These are phyloP conservation scores for Boletus sp. DNA, from an alignment of 1,284 basidiomycete genomes.

Conservation along the genomic window DNA sequence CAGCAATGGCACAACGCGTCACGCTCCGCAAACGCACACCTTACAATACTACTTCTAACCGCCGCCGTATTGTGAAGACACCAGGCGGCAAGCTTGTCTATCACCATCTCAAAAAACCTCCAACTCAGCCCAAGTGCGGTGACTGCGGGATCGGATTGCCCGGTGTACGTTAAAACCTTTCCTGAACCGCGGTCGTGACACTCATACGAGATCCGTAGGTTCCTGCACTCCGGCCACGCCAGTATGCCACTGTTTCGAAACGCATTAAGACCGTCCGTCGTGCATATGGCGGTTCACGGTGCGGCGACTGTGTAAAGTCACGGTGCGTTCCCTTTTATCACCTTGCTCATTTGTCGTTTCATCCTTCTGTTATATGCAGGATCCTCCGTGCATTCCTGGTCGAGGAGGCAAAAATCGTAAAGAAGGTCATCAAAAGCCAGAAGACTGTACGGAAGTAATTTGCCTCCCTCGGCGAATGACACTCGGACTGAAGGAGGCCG, in stretches of 20 bases:
- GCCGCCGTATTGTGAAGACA: conserved; percentile 94
- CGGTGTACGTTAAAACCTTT: conserved; percentile 61
- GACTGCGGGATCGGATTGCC: conserved; percentile 91
- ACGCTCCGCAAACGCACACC: conserved; percentile 98
- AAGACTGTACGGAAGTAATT: conserved; percentile 29
- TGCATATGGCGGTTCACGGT: conserved; percentile 94
- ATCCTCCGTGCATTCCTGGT: conserved; percentile 98
- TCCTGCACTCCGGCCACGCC: conserved; percentile 87
- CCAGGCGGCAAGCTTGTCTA: conserved; percentile 91
- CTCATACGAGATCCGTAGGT: conserved; percentile 47
- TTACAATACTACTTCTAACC: conserved; percentile 98
- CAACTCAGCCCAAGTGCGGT: conserved; percentile 92
- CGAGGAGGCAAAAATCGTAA: conserved; percentile 99
- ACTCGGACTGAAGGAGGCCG: no score
- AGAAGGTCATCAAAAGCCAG: conserved; percentile 93
- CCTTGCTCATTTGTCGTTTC: neutral
- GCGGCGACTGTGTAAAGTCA: conserved; percentile 88
- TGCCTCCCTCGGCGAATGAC: neutral
- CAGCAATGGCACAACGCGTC: conserved; percentile 95
- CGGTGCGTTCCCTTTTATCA: conserved; percentile 52
- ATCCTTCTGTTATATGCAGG: conserved; percentile 41
- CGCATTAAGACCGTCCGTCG: conserved; percentile 91
- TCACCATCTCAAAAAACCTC: conserved; percentile 86
- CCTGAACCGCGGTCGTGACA: neutral
- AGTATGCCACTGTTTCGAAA: conserved; percentile 93